Conservation (phyloP, 805 yeast genomes). For the Metschnikowia amazonensis region DNA sequence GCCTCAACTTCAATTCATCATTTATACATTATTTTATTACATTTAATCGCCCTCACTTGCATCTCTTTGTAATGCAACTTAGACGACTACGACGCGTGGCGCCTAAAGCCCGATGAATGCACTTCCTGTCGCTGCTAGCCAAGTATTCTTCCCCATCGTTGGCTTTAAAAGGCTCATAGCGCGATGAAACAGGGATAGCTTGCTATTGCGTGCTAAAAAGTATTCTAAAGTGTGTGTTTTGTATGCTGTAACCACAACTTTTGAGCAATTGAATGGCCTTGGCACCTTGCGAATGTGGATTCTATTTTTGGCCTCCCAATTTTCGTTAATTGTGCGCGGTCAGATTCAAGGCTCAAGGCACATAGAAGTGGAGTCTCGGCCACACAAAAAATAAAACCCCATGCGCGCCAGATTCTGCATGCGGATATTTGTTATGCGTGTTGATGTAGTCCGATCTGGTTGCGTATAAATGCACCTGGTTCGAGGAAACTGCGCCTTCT, state of each 20-base stretch:
- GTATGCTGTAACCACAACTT: no score
- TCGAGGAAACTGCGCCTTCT: not conserved
- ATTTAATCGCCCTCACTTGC: not conserved
- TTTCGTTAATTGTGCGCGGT: not conserved
- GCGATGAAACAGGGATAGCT: no score
- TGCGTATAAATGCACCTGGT: not conserved
- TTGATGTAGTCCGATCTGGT: not conserved
- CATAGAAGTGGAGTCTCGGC: not conserved
- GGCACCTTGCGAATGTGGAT: not conserved
- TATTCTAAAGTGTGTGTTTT: no score
- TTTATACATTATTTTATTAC: not conserved
- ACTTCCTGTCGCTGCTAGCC: not conserved
- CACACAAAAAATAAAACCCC: not conserved
- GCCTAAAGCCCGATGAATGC: not conserved
- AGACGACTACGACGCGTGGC: conserved; percentile 3
- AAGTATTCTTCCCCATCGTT: not conserved
- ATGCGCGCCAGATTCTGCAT: conserved; percentile 6
- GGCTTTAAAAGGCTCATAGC: not conserved
- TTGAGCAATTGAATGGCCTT: not conserved
- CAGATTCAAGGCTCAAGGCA: not conserved
- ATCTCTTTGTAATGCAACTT: not conserved
- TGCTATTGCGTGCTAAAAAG: no score
- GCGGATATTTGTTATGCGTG: not conserved
- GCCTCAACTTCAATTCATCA: conserved; percentile 1
- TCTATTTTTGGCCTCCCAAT: not conserved